Percentiles rank a stretch among this genome's conserved stretches.
Evolutionary conservation across 176 grass and related monocot species (phyloP).

Genomic region (Areca catechu): DNA sequence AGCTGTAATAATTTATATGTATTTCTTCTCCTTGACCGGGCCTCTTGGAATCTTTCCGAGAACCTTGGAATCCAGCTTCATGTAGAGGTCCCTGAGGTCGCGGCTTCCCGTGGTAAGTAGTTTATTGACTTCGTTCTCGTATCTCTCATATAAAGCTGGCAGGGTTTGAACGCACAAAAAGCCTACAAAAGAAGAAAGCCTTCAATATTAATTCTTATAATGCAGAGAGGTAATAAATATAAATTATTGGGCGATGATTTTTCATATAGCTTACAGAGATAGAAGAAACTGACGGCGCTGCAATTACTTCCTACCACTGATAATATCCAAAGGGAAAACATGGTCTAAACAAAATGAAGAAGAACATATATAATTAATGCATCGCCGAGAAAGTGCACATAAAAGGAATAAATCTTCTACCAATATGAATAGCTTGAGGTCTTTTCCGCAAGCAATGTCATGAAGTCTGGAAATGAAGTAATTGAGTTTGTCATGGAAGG

Average conservation of each 20-base stretch:
- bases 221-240: too few species aligned
- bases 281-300: slow-evolving; percentile 64
- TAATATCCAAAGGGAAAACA: slow-evolving; percentile 65
- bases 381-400: neutral
- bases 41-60: slow-evolving; percentile 86
- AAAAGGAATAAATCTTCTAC: slow-evolving; percentile 28
- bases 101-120: slow-evolving; percentile 36
- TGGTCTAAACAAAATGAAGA: slow-evolving; percentile 29
- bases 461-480: slow-evolving; percentile 29
- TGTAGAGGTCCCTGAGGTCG: slow-evolving; percentile 70
- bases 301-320: slow-evolving; percentile 54
- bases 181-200: slow-evolving; percentile 28
- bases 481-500: slow-evolving; percentile 35
- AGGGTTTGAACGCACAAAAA: slow-evolving; percentile 53
- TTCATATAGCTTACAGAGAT: slow-evolving; percentile 41
- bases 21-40: slow-evolving; percentile 43
- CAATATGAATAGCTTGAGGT: slow-evolving; percentile 65
- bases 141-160: slow-evolving; percentile 71
- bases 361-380: neutral
- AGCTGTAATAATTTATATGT: slow-evolving; percentile 2
- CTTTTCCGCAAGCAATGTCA: slow-evolving; percentile 68
- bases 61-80: slow-evolving; percentile 57
- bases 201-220: neutral
- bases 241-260: too few species aligned
- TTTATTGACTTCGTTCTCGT: slow-evolving; percentile 58